Conservation (phyloP, 2,329 filamentous ascomycete genomes). For the Beauveria sp. region DNA sequence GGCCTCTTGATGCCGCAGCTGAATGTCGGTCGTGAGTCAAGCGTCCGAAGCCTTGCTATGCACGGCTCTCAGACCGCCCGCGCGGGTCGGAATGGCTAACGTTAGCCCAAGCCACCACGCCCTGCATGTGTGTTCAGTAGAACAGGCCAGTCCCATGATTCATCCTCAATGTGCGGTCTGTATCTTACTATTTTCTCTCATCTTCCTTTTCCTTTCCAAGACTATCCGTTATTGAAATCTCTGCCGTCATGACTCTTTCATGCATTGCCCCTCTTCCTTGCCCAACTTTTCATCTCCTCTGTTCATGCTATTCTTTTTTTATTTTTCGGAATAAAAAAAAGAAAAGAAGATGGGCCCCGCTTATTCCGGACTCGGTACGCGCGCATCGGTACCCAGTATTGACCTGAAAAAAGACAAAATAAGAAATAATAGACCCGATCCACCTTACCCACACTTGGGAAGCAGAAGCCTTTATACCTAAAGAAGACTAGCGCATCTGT, state of each 20-base stretch:
- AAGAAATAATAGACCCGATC: neutral
- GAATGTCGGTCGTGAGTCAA: neutral
- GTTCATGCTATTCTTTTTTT: no score
- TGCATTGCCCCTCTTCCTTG: neutral
- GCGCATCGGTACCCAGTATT: neutral
- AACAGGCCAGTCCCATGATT: neutral
- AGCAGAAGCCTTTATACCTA: neutral
- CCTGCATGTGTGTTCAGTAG: neutral
- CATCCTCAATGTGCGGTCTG: neutral
- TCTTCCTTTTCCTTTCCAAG: neutral
- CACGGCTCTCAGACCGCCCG: constrained; percentile 2
- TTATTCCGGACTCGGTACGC: neutral
- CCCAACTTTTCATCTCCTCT: neutral
- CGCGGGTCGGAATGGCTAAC: neutral
- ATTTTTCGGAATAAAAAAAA: neutral
- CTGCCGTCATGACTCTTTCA: no score
- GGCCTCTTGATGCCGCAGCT: neutral
- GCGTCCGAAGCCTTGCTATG: neutral
- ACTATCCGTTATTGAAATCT: no score
- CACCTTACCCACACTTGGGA: neutral
- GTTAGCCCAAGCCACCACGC: neutral
- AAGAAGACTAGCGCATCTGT: neutral
- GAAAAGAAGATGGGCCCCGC: neutral
- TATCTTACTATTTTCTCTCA: neutral
- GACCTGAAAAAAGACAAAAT: neutral